These are phyloP conservation scores for Hymenoscyphus fraxineus DNA, from an alignment of 2,329 filamentous ascomycete genomes.

Conservation along the genomic window DNA sequence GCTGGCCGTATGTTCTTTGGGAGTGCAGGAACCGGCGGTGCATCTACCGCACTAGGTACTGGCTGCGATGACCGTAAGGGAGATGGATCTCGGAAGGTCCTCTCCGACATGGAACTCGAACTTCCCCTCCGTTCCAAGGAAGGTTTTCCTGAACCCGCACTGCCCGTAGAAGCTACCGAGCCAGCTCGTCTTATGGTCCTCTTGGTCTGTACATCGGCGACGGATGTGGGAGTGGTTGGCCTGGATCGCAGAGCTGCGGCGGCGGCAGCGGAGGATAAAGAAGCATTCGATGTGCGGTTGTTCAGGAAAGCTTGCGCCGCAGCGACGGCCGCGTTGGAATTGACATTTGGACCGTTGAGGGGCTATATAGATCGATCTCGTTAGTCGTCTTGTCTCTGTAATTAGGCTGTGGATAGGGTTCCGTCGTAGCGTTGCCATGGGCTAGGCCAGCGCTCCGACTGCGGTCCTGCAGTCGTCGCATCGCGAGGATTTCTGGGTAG, in stretches of 20 bases:
- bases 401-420: background rate
- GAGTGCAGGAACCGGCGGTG: slow-evolving; percentile 73
- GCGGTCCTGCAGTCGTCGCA: slow-evolving; percentile 13
- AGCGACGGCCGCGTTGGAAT: slow-evolving; percentile 72
- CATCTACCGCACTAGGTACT: slow-evolving; percentile 41
- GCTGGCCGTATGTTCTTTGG: slow-evolving; percentile 47
- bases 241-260: slow-evolving; percentile 78
- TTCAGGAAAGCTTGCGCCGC: slow-evolving; percentile 77
- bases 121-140: slow-evolving; percentile 64
- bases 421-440: background rate
- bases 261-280: slow-evolving; percentile 79
- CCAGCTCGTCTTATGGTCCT: slow-evolving; percentile 70
- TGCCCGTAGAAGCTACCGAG: slow-evolving; percentile 66
- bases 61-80: slow-evolving; percentile 46
- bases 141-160: slow-evolving; percentile 38
- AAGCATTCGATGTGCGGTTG: slow-evolving; percentile 58
- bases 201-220: slow-evolving; percentile 83
- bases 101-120: slow-evolving; percentile 78
- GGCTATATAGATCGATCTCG: slow-evolving; percentile 44
- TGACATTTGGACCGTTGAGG: slow-evolving; percentile 58
- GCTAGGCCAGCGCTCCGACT: background rate
- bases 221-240: slow-evolving; percentile 72
- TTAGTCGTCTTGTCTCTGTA: background rate
- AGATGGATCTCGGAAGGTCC: slow-evolving; percentile 79
- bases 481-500: background rate